A percentile compares a stretch with the other conserved stretches of the same genome.
These are phyloP conservation scores for Sarocladium kiliense DNA, from an alignment of 2,329 filamentous ascomycete genomes.

Conservation along the genomic window DNA sequence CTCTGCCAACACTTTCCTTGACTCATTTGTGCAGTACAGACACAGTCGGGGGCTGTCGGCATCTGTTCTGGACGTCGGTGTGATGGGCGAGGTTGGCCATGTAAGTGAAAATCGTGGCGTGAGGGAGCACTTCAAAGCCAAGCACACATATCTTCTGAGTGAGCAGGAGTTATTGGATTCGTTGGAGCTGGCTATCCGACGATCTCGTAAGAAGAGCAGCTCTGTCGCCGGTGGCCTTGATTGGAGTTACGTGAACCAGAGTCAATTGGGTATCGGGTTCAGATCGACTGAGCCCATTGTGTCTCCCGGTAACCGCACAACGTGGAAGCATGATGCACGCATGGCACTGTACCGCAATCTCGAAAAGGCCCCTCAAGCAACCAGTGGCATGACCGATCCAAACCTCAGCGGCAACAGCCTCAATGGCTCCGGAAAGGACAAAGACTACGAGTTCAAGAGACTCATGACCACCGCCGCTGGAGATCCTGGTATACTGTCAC, in stretches of 20 bases:
- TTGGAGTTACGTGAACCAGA: neutral
- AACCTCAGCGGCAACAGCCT: neutral
- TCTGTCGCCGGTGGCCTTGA: neutral
- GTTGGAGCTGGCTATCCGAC: too few relatives aligned
- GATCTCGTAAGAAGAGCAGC: too few relatives aligned
- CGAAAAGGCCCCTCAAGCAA: neutral
- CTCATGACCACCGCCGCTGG: too few relatives aligned
- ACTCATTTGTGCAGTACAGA: constrained; percentile 26
- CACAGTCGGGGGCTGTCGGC: constrained; percentile 20
- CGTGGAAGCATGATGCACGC: neutral
- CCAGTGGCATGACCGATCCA: neutral
- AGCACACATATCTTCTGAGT: neutral
- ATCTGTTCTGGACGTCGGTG: constrained; percentile 23
- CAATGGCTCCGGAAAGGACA: neutral
- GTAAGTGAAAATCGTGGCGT: neutral
- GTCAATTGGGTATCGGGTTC: neutral
- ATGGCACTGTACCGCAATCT: neutral
- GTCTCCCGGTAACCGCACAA: neutral
- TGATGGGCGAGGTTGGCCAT: constrained; percentile 27
- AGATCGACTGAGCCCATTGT: neutral
- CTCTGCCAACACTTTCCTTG: constrained; percentile 32
- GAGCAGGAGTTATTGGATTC: neutral
- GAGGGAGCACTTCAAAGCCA: neutral
- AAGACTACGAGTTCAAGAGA: too few relatives aligned
- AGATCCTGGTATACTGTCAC: too few relatives aligned